These are phyloP conservation scores for Aureobasidium sp. DNA, from an alignment of 2,329 filamentous ascomycete species.

Conservation along the genomic window DNA sequence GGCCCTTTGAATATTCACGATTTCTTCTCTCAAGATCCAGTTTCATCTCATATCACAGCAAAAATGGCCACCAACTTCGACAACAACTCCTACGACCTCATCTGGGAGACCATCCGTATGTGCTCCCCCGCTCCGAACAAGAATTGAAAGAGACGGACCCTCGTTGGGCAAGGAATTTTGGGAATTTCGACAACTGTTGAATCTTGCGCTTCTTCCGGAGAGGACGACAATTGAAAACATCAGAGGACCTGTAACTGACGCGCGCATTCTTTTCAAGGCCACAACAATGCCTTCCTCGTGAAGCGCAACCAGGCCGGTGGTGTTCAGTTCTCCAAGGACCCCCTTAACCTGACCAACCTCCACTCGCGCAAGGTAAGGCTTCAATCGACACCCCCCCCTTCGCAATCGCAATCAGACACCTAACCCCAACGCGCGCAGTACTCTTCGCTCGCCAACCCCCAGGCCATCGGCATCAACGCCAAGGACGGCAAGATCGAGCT, in stretches of 20 bases:
- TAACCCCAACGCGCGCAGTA: slow-evolving; percentile 47
- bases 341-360: slow-evolving; percentile 86
- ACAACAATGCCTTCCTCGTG: slow-evolving; percentile 83
- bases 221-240: background rate
- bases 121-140: slow-evolving; percentile 28
- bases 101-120: slow-evolving; percentile 95
- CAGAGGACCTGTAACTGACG: slow-evolving; percentile 11
- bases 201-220: background rate
- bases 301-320: slow-evolving; percentile 77
- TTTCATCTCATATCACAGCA: slow-evolving; percentile 41
- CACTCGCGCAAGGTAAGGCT: slow-evolving; percentile 86
- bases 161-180: background rate
- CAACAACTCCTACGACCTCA: slow-evolving; percentile 79
- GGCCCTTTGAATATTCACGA: background rate
- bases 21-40: background rate
- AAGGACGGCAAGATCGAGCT: slow-evolving; percentile 75
- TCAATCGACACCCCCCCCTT: too few species aligned
- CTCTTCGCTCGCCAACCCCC: slow-evolving; percentile 75
- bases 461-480: slow-evolving; percentile 76
- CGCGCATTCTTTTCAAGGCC: slow-evolving; percentile 47
- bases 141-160: slow-evolving; percentile 2
- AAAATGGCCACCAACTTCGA: slow-evolving; percentile 44
- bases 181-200: background rate
- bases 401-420: too few species aligned
- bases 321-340: slow-evolving; percentile 86